phyloP scores from a whole-genome alignment of 1,284 basidiomycete genomes.

The Ustilago vetiveriae region DNA sequence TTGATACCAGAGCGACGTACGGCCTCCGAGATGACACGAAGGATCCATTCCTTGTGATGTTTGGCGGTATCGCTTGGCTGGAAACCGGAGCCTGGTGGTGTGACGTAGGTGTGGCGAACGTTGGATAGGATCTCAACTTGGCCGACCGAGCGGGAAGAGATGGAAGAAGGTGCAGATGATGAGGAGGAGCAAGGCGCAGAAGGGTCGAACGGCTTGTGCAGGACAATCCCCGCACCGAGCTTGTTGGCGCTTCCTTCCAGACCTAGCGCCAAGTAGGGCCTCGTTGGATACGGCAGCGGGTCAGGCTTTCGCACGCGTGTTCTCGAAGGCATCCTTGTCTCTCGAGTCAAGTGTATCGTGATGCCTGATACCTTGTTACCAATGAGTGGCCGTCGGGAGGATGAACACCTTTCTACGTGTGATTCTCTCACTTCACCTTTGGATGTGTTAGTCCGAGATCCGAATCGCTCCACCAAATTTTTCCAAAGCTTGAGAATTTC shows the following conservation, averaged over 20 bases:
- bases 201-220: conserved; percentile 76
- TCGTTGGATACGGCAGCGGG: conserved; percentile 47
- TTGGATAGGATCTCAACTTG: conserved; percentile 69
- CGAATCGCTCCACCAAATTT: conserved; percentile 21
- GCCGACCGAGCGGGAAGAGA: conserved; percentile 76
- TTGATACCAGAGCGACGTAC: conserved; percentile 76
- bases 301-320: conserved; percentile 34
- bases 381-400: too few relatives aligned
- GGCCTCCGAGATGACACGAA: conserved; percentile 83
- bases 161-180: conserved; percentile 67
- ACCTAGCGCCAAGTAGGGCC: conserved; percentile 61
- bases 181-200: conserved; percentile 26
- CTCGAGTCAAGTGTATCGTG: background rate
- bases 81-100: conserved; percentile 96
- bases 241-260: conserved; percentile 80
- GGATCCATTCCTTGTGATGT: conserved; percentile 93
- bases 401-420: too few relatives aligned
- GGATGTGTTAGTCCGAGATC: conserved; percentile 16
- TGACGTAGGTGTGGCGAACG: conserved; percentile 95
- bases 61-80: conserved; percentile 92
- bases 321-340: conserved; percentile 25
- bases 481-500: conserved; percentile 18
- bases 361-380: too few relatives aligned
- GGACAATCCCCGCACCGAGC: conserved; percentile 92
- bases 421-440: too few relatives aligned